Percentiles rank a stretch among this genome's conserved stretches.
These are phyloP conservation scores for Oleoguttula mirabilis DNA, from an alignment of 495 filamentous ascomycete genomes.

Conservation along the genomic window DNA sequence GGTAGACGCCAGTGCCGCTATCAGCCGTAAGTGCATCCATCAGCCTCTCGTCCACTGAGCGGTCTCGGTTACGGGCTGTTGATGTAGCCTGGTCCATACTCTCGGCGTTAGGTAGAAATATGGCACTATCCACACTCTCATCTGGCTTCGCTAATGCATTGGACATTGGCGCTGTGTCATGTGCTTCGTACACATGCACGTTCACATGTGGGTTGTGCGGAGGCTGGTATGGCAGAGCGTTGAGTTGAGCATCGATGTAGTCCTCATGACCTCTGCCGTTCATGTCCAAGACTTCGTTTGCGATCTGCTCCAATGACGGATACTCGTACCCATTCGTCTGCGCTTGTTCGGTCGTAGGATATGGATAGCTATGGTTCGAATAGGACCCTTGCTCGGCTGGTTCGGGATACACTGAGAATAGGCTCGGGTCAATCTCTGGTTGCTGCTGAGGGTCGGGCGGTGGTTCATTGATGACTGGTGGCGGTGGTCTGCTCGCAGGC, in stretches of 20 bases:
- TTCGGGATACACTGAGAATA: conserved; percentile 12
- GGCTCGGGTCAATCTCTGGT: conserved; percentile 16
- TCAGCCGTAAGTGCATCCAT: conserved; percentile 1
- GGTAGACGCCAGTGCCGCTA: not conserved
- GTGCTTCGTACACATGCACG: not conserved
- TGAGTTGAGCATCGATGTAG: conserved; percentile 7
- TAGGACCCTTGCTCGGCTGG: not conserved
- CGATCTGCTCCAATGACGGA: conserved; percentile 21
- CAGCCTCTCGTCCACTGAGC: conserved; percentile 3
- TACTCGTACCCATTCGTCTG: conserved; percentile 5
- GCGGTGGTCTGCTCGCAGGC: not conserved
- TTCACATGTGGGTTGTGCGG: not conserved
- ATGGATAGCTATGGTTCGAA: conserved; percentile 6
- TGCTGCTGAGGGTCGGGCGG: conserved; percentile 8
- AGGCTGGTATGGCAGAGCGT: conserved; percentile 5
- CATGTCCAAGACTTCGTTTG: conserved; percentile 21
- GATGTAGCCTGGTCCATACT: not conserved
- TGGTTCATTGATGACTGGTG: too few species aligned
- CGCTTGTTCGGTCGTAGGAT: conserved; percentile 5
- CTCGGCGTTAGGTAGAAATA: conserved; percentile 1
- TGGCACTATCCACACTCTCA: conserved; percentile 13
- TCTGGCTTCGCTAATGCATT: conserved; percentile 5
- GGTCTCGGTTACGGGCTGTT: too few species aligned
- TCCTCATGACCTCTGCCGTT: conserved; percentile 12
- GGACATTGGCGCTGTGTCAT: not conserved